Conservation (phyloP, 164 flowering plant genomes). For the Macadamia integrifolia region DNA sequence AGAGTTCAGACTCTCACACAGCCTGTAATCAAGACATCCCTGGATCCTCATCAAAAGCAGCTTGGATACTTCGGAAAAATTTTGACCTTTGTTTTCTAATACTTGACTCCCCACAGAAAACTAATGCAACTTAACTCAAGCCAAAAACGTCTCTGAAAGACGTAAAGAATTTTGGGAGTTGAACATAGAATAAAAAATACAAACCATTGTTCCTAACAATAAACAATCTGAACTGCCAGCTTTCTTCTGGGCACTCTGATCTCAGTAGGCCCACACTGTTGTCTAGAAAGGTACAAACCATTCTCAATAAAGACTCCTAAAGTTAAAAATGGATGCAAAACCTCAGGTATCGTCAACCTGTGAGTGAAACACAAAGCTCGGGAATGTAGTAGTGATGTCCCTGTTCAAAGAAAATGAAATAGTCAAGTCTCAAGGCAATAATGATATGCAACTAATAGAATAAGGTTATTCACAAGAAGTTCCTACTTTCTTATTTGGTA, state of each 20-base stretch:
- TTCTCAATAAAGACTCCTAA: background rate
- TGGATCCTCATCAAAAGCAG: too few species aligned
- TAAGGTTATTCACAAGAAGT: too few species aligned
- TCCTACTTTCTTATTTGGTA: too few species aligned
- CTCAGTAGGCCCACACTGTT: background rate
- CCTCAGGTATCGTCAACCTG: conserved; percentile 56
- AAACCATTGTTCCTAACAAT: conserved; percentile 5
- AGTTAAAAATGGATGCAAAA: background rate
- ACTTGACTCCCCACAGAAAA: too few species aligned
- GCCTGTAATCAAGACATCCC: too few species aligned
- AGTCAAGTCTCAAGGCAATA: background rate
- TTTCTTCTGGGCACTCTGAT: background rate
- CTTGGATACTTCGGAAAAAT: too few species aligned
- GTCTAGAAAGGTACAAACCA: conserved; percentile 7
- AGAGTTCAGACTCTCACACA: too few species aligned
- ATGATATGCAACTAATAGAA: too few species aligned
- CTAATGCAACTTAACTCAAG: background rate
- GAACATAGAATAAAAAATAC: conserved; percentile 1
- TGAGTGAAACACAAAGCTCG: conserved; percentile 63
- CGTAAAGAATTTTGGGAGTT: background rate
- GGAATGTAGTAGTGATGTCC: conserved; percentile 64
- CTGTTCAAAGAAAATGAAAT: conserved; percentile 24
- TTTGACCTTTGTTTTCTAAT: too few species aligned
- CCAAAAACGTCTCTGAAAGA: background rate
- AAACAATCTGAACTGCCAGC: conserved; percentile 9